Percentiles rank a stretch among this genome's conserved stretches.
These are phyloP conservation scores for Xerocomus amazonicus DNA, from an alignment of 1,284 basidiomycete species.

Conservation along the genomic window DNA sequence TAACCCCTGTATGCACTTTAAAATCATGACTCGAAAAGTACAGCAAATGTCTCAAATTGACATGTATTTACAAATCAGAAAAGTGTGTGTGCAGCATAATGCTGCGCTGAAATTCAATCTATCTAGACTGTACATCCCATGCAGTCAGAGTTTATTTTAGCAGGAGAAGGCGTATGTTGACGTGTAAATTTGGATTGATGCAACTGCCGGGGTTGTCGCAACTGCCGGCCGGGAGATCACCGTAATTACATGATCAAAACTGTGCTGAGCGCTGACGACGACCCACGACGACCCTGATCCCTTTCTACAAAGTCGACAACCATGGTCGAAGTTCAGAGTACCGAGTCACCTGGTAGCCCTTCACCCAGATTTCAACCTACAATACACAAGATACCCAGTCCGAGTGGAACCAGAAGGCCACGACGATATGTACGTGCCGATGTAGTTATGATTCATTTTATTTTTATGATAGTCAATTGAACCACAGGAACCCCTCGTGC, in stretches of 20 bases:
- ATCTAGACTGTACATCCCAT: too few relatives aligned
- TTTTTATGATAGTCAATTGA: background rate
- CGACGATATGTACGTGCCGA: slow-evolving; percentile 42
- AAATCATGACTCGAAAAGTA: too few relatives aligned
- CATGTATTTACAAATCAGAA: too few relatives aligned
- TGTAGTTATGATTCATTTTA: background rate
- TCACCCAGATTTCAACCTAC: slow-evolving; percentile 38
- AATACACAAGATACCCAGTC: slow-evolving; percentile 46
- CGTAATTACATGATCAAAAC: background rate
- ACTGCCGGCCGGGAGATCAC: too few relatives aligned
- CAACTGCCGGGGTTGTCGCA: too few relatives aligned
- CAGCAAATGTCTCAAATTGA: too few relatives aligned
- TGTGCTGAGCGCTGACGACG: background rate
- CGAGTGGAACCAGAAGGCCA: slow-evolving; percentile 31
- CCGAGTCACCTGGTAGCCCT: slow-evolving; percentile 1
- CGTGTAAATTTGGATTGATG: too few relatives aligned
- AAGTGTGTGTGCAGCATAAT: too few relatives aligned
- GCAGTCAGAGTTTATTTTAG: too few relatives aligned
- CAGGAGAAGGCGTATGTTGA: too few relatives aligned
- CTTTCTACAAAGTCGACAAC: background rate
- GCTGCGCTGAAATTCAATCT: too few relatives aligned
- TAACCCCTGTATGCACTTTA: too few relatives aligned
- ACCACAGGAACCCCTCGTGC: slow-evolving; percentile 43
- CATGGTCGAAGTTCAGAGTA: slow-evolving; percentile 13
- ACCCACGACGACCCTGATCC: background rate